Evolutionary conservation across 139 green algal genomes (phyloP).

Genomic region (Chlamydomonas sp.): DNA sequence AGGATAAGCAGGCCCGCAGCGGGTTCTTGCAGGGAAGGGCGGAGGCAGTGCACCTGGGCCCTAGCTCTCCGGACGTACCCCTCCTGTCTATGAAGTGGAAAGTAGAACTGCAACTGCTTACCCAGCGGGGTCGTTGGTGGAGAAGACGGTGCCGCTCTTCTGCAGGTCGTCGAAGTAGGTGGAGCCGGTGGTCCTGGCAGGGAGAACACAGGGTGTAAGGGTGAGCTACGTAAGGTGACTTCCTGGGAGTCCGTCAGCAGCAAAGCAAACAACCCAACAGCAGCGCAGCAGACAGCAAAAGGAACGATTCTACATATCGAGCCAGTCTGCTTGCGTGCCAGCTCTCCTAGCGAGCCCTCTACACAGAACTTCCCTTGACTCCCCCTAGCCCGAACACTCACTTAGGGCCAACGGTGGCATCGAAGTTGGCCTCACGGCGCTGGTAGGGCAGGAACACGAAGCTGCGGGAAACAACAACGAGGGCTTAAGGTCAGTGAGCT

Average conservation of each 20-base stretch:
- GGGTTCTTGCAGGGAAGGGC: too few species aligned
- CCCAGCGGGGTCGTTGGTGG: conserved; percentile 38
- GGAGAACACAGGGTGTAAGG: neutral
- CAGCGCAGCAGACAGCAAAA: neutral
- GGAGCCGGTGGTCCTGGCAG: conserved; percentile 70
- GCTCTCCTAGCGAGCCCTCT: neutral
- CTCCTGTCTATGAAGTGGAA: too few species aligned
- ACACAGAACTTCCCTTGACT: neutral
- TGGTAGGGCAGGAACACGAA: conserved; percentile 43
- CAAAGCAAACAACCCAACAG: neutral
- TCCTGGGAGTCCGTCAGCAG: neutral
- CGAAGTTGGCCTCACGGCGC: conserved; percentile 45
- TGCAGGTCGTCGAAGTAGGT: conserved; percentile 78
- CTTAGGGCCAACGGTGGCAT: conserved; percentile 29
- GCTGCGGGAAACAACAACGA: neutral
- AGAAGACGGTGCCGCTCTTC: conserved; percentile 43
- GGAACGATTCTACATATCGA: neutral
- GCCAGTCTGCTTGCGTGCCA: neutral
- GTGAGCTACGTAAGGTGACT: neutral
- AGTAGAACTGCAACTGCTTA: neutral
- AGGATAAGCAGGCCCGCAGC: too few species aligned
- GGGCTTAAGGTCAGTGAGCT: neutral
- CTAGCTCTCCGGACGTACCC: too few species aligned
- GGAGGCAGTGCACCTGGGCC: too few species aligned
- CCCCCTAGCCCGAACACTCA: neutral